Percentiles rank a stretch among this genome's conserved stretches.
Evolutionary conservation across 306 rosid species (phyloP).

Genomic region (Cucurbita pepo): DNA sequence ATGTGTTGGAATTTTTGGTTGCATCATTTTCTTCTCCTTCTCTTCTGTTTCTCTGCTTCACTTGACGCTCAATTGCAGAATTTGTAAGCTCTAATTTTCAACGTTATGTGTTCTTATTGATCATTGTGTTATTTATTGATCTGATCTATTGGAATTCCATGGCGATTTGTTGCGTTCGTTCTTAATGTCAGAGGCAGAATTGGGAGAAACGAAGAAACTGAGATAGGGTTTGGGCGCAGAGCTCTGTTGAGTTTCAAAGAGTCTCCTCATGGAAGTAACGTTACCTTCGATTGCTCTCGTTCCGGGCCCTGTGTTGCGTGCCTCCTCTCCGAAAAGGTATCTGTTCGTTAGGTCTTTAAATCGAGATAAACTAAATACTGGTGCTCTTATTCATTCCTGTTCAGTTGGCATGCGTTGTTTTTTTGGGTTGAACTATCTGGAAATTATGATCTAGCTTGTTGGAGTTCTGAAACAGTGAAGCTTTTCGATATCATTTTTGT

Average conservation of each 20-base stretch:
- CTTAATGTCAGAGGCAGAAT: constrained; percentile 11
- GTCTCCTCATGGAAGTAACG: constrained; percentile 46
- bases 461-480: not conserved
- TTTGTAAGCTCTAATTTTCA: constrained; percentile 23
- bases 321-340: constrained; percentile 76
- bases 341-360: not conserved
- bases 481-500: not conserved
- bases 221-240: constrained; percentile 33
- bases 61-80: constrained; percentile 22
- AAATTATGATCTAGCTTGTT: not conserved
- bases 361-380: not conserved
- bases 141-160: not conserved
- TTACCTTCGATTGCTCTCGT: constrained; percentile 70
- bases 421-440: not conserved
- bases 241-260: constrained; percentile 60
- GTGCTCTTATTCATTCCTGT: not conserved
- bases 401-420: not conserved
- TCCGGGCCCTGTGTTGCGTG: constrained; percentile 89
- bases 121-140: not conserved
- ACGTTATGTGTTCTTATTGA: not conserved
- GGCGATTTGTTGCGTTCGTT: not conserved
- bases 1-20: constrained; percentile 22
- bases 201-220: constrained; percentile 16
- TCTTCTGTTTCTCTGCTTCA: constrained; percentile 15
- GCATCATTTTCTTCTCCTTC: constrained; percentile 15